Evolutionary conservation across 169 alveolate species (phyloP).

Genomic region (Cryptosporidium xiaoi): DNA sequence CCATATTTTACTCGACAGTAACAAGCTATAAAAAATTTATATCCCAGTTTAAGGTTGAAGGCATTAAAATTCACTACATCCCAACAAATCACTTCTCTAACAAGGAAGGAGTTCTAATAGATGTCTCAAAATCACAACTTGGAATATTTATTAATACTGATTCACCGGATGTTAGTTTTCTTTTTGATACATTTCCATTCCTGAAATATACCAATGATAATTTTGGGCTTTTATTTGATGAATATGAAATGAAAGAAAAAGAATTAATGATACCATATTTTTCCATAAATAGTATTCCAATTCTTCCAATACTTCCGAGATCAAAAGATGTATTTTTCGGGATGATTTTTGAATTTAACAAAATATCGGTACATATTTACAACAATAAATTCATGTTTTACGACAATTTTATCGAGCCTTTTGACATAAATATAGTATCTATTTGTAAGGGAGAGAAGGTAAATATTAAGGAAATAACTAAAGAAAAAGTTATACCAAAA

Average conservation of each 20-base stretch:
- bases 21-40: slow-evolving; percentile 42
- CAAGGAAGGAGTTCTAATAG: slow-evolving; percentile 41
- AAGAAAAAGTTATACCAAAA: slow-evolving; percentile 39
- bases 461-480: neutral
- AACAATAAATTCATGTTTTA: slow-evolving; percentile 55
- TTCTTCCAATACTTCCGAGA: slow-evolving; percentile 31
- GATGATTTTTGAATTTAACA: slow-evolving; percentile 17
- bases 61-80: slow-evolving; percentile 42
- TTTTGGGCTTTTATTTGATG: neutral
- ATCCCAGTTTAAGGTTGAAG: slow-evolving; percentile 37
- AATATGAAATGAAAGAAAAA: slow-evolving; percentile 30
- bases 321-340: slow-evolving; percentile 39
- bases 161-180: slow-evolving; percentile 14
- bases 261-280: slow-evolving; percentile 29
- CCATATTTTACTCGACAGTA: slow-evolving; percentile 8
- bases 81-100: slow-evolving; percentile 42
- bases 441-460: slow-evolving; percentile 15
- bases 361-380: slow-evolving; percentile 31
- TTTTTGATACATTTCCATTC: slow-evolving; percentile 32
- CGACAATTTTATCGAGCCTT: slow-evolving; percentile 58
- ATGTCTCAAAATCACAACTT: slow-evolving; percentile 16
- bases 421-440: slow-evolving; percentile 25
- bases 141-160: slow-evolving; percentile 35
- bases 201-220: slow-evolving; percentile 4
- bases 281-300: slow-evolving; percentile 41